Base-by-base conservation (phyloP, 2,329 filamentous ascomycete species). In the Zymoseptoria crescenta region DNA sequence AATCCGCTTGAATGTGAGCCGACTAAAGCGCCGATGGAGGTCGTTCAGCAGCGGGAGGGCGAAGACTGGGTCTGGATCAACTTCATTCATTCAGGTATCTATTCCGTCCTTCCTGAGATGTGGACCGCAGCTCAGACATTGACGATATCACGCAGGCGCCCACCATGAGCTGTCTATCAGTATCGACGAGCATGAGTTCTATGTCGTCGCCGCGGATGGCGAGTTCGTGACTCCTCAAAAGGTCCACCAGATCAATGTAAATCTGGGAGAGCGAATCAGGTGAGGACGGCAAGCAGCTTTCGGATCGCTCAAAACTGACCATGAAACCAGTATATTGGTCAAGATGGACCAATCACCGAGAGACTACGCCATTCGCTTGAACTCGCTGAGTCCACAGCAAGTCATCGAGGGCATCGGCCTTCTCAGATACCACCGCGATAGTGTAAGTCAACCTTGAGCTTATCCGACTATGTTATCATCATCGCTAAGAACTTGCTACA, bases 151-250 rank as follows among this genome's bases (percentile, higher is more conserved):
- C 19, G 21, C 60, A 21, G 61, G 64, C 10, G 56, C 57, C 7
- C 61, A 66, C 29, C 62, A 64, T 55, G 61, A 63, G 54, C 54
- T 66, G 41, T 60, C 58, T 13, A 61, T 66, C 30, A 58, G 59
- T 19, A 60, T 65, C 41, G 64, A 66, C 27, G 64, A 58, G 56
- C 59, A 61, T 30, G 49, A 58, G 8, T 66, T 66, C 62, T 65
- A 57, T 41, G 57, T 66, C 27, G 56, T 63, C 20, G 65, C 64
- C 5, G 61, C 64, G 9, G 65, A 67, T 41, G 63, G 64, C 8
- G 60, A 63, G 49, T 66, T 66, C 48, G 61, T 63, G 9, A 35
- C 60, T 35, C 57, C 60, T n/a, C 58, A 66, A 55, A 59, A 59
- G 55, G 58, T 64, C n/a, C 10, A 50, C n/a, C 20, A 49, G 28